Conservation (phyloP, 2,329 filamentous ascomycete genomes). For the Clonostachys rhizophaga region DNA sequence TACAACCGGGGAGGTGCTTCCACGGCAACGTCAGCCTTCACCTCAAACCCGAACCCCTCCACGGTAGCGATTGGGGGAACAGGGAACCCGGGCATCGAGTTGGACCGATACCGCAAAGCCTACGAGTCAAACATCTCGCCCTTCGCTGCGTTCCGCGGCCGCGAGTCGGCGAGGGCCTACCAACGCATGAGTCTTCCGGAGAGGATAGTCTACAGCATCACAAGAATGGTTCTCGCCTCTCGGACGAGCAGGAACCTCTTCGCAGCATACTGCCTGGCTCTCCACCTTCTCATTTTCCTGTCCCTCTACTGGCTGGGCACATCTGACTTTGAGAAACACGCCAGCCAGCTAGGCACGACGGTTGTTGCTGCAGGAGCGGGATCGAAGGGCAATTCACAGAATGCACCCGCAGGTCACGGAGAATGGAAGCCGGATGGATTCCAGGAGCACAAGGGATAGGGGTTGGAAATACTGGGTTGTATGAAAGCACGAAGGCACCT, state of each 20-base stretch:
- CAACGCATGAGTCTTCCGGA: constrained; percentile 92
- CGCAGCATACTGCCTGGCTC: constrained; percentile 81
- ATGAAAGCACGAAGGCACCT: no score
- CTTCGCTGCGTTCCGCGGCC: constrained; percentile 91
- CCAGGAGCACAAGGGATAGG: constrained; percentile 19
- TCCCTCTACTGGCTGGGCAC: constrained; percentile 82
- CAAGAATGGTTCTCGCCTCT: constrained; percentile 84
- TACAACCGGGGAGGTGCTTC: constrained; percentile 70
- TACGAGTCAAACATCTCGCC: constrained; percentile 96
- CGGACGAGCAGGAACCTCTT: constrained; percentile 90
- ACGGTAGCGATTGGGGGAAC: constrained; percentile 57
- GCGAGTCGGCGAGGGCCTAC: constrained; percentile 86
- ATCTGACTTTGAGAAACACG: constrained; percentile 58
- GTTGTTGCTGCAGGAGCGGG: constrained; percentile 33
- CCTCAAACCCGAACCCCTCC: constrained; percentile 70
- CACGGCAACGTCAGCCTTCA: constrained; percentile 56
- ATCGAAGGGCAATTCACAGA: constrained; percentile 12
- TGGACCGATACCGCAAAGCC: constrained; percentile 84
- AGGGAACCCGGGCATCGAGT: constrained; percentile 55
- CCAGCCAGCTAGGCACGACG: constrained; percentile 47
- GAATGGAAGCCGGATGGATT: constrained; percentile 64
- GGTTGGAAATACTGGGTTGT: no score
- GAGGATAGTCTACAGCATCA: constrained; percentile 83
- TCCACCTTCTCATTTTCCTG: constrained; percentile 84
- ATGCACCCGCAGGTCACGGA: constrained; percentile 29